Base-by-base conservation (phyloP, 1,284 basidiomycete species). In the Apiotrichum siamense region DNA sequence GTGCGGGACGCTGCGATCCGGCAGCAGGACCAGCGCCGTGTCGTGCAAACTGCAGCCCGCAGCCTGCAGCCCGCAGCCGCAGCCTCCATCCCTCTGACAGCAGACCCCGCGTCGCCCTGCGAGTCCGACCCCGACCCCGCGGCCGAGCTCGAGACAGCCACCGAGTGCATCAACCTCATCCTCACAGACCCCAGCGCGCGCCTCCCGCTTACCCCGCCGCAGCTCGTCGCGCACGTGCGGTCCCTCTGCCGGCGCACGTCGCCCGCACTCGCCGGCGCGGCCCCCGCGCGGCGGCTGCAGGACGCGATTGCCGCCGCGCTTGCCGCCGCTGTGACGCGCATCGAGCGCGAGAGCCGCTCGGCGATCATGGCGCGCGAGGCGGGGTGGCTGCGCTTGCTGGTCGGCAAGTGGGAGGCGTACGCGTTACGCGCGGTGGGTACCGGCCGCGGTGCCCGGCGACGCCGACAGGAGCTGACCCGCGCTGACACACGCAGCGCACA, bases 311-410 rank as follows among this genome's bases (percentile, higher is more conserved):
- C 60, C 33, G 54, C 54, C 2, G 64, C 66, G 44, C 39, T 69
- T 15, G 47, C 46, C 18, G 60, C 46, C 33, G 54, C 47, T 20
- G 52, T 61, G 2, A 33, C 44, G 12, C 41, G 27, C 2, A 42
- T 70, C 29, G 58, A 57, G 11, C 54, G 62, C 17, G 63, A 59
- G 40, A 65, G 58, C 56, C 54, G 63, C 13, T 60, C 58, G 0
- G 24, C 42, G 21, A 63, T 70, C 3, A 55, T 70, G 59, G 46
- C 50, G 20, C 39, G 58, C 20, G 63, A 72, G 29, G 50, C 35
- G 11, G 56, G 58, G 12, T 70, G 65, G 64, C 47, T 72, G 26
- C 31, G 15, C 4, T 47, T 44, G 12, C 38, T 72, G 7, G 51
- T 62, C 0, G 29, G 49, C 0, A 58, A 59, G 0, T 72, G 69